Evolutionary conservation across 2,329 filamentous ascomycete species (phyloP), one percentile per base, ranked within the genome.

Genomic region (Fusarium sp.): DNA sequence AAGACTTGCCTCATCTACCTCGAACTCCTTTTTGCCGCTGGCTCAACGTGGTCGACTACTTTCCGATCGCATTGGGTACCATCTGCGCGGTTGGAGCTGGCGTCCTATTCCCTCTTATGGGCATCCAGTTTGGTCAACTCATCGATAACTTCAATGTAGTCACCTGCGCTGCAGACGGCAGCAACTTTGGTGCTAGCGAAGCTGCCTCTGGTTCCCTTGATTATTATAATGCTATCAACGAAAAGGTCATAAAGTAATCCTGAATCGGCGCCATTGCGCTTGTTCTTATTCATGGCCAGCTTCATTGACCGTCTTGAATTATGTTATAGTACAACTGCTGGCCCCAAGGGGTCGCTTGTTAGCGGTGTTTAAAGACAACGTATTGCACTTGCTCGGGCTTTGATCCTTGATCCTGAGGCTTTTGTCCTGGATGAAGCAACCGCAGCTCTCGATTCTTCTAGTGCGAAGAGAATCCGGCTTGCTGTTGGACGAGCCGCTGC

Each of bases 341-440:
- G 88, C 3, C 80, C 83, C 2, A 81, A 80, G 31, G 87, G 87
- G 16, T 83, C 82, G n/a, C 80, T 87, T 6, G 78, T 90, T 42
- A 87, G 84, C 43, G 87, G 88, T 48, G 88, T 88, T 1, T 88
- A 90, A 72, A 84, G 86, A 52, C 88, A 90, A 70, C 80, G 88
- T 6, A 80, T 90, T 38, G 86, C 86, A 10, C 80, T 90, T 16
- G 87, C 88, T 3, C 80, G 87, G 10, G 85, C 85, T 28, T 77
- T 90, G 15, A 83, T 90, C 35, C 81, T 84, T 8, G 81, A 89
- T 44, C 88, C 88, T 4, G 80, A 80, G 39, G 84, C 90, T 8
- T 78, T 90, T 4, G 80, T 90, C 16, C 79, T 90, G 4, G 88
- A 90, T 42, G 88, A 90, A 72, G 88, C 88, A 3, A 90, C 88